Base-by-base conservation (phyloP, 1,139 yeast species). In the Torulaspora pretoriensis region DNA sequence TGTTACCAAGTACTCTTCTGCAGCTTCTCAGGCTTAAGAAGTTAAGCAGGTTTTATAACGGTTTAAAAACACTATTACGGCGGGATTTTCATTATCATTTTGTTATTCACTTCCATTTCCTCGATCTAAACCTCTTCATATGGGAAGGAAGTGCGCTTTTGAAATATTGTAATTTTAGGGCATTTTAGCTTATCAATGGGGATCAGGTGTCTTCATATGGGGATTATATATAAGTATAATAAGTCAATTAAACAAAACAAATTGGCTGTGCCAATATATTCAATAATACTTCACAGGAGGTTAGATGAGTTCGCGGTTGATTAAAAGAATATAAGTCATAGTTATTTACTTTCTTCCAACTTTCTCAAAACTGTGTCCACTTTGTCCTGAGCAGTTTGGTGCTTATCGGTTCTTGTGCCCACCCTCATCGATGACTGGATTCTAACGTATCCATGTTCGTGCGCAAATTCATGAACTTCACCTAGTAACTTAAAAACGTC, bases 1-100 rank as follows among this genome's bases (percentile, higher is more conserved):
- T 73, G 97, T 90, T 66, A 89, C 97, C 74, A 90, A 90, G 82
- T 90, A 90, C 85, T 87, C 97, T 68, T 86, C 96, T 68, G 83
- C 89, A 65, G 48, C 56, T 42, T 59, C 64, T 45, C 64, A 60
- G 49, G 63, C 63, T 50, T 60, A 51, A 33, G 28, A 30, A 12
- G 25, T 16, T 30, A 9, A 31, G 30, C 23, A 24, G 28, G 35
- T 32, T 40, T 19, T 25, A 14, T 40, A 23, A 33, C 27, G 22
- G 30, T 24, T 26, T n/a, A 16, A 22, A 26, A 25, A 17, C 38
- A 25, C 26, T 32, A 10, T 34, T 33, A 25, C 28, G 14, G 29
- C 14, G 46, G 46, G 43, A 40, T 39, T 17, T 29, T 29, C 10
- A 29, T 29, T 14, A 29, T 29, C 22, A 14, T 29, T 19, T 40